Base-by-base conservation (phyloP, 2,329 filamentous ascomycete genomes). In the Nothomitra cinnamomea region DNA sequence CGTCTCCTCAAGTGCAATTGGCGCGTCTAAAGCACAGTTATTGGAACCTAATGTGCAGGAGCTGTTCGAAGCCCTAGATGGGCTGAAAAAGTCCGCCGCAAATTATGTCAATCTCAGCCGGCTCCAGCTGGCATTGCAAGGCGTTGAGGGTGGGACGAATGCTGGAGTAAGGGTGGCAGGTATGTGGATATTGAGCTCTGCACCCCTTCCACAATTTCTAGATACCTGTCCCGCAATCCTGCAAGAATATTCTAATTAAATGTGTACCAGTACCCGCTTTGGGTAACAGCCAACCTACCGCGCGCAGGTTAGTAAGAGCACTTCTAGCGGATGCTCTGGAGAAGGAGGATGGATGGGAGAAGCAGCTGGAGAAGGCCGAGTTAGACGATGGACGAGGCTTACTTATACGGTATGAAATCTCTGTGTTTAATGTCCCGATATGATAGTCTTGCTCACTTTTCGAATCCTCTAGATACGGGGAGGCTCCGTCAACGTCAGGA, bases 251-350 rank as follows among this genome's bases (percentile, higher is more conserved):
- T 63, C 71, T 75, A 1, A 71, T 82, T 32, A 71, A 79, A 17
- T 69, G 12, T 36, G 15, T n/a, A 25, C 52, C 53, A 65, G 66
- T 68, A 2, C 61, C 69, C 10, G 61, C 63, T 1, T 47, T 68
- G 53, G 62, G 63, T 28, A 63, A 66, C 28, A 62, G 65, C 15
- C 53, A 47, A 42, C n/a, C 19, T 15, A 12, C 17, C 13, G 22
- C 53, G 2, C 43, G 61, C 64, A 40, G 64, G 66, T 71, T 95
- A 7, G 73, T 88, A 47, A 77, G 80, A 42, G 70, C 89, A 36
- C 67, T 87, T 12, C 69, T 88, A 1, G 81, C 82, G 1, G 85
- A 89, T 64, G 83, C 85, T 3, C 66, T 89, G 58, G 72, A 72
- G 38, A 67, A 74, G 3, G 74, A 78, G 58, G 74, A 79, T 58